These are phyloP conservation scores for Lentinus tigrinus DNA, from an alignment of 768 basidiomycete species.

Conservation along the genomic window DNA sequence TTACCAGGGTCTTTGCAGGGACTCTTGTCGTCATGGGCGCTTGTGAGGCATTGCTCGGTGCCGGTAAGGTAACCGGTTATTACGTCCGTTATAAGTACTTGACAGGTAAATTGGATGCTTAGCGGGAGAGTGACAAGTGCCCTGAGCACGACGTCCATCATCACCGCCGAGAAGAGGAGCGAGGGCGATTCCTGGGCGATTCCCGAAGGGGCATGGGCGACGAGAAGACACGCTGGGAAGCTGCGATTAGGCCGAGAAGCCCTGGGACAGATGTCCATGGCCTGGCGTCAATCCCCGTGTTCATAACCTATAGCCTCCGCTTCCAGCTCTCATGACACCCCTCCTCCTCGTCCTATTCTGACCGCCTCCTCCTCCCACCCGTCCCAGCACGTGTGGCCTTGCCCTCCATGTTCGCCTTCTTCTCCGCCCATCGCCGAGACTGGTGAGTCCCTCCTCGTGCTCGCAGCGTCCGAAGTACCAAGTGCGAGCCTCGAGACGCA, in stretches of 20 bases:
- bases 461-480: no score
- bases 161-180: not conserved
- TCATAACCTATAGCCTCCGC: conserved; percentile 10
- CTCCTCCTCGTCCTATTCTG: not conserved
- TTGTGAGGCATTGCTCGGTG: no score
- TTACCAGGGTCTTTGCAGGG: no score
- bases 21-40: no score
- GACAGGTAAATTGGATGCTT: not conserved
- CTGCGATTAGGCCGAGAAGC: not conserved
- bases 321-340: conserved; percentile 6
- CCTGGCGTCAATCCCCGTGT: conserved; percentile 11
- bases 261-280: not conserved
- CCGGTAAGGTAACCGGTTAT: no score
- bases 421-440: conserved; percentile 8
- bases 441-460: conserved; percentile 13
- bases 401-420: conserved; percentile 12
- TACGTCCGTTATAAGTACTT: not conserved
- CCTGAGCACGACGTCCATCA: not conserved
- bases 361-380: not conserved
- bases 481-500: no score
- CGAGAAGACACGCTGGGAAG: not conserved
- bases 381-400: not conserved
- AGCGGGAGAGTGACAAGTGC: not conserved
- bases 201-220: not conserved
- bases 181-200: not conserved